These are phyloP conservation scores for Alternaria sp. DNA, from an alignment of 2,329 filamentous ascomycete genomes.

Conservation along the genomic window DNA sequence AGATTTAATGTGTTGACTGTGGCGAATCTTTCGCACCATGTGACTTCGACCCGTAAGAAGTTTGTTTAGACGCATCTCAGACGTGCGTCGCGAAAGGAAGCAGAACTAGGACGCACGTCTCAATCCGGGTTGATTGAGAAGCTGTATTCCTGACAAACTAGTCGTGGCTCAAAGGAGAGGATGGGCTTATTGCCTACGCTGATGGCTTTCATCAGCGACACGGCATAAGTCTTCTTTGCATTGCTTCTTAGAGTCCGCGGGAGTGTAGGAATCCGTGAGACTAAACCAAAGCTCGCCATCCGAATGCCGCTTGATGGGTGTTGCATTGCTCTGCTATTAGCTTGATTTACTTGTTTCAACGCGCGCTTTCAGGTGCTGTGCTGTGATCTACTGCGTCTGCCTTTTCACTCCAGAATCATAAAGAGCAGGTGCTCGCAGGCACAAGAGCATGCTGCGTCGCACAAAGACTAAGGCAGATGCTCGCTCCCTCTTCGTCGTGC, in stretches of 20 bases:
- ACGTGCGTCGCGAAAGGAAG: background rate
- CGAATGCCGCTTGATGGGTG: background rate
- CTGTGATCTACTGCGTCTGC: background rate
- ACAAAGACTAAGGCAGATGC: background rate
- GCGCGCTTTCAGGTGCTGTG: background rate
- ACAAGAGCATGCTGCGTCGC: background rate
- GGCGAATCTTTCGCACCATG: background rate
- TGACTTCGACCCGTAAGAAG: background rate
- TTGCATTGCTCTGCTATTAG: background rate
- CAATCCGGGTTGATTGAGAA: background rate
- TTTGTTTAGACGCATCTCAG: background rate
- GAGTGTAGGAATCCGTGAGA: background rate
- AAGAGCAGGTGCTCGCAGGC: background rate
- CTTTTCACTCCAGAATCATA: background rate
- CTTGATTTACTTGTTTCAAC: background rate
- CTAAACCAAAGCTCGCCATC: background rate
- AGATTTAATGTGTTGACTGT: background rate
- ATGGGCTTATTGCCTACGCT: background rate
- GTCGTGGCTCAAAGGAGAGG: background rate
- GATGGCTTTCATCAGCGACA: background rate
- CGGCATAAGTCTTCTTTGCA: background rate
- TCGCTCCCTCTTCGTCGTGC: background rate
- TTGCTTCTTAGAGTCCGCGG: background rate
- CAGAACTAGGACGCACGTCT: background rate
- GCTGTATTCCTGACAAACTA: background rate